Evolutionary conservation across 768 basidiomycete species (phyloP), one percentile per base, ranked within the genome.

Genomic region (Phlebiopsis flavidoalba): DNA sequence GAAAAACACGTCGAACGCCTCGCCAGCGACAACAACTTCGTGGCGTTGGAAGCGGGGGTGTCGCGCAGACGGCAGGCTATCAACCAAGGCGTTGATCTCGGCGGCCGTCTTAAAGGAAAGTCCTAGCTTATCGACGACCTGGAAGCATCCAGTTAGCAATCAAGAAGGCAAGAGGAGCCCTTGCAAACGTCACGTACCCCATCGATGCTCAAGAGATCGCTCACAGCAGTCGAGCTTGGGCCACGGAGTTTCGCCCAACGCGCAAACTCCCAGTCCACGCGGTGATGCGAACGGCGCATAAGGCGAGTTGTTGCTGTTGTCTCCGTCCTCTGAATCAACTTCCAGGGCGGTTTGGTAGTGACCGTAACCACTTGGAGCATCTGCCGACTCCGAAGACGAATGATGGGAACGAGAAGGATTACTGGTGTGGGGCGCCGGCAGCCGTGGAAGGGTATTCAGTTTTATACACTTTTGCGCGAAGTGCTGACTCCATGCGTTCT

Each of bases 231-330:
- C 0, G 77, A 75, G 5, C n/a, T n/a, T 0, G 71, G 62, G 0
- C 75, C 74, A 0, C 67, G 65, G 0, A 75, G n/a, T 60, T 59
- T 78, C 78, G 1, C 75, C 77, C 78, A 78, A 15, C 62, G 57
- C 1, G 72, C 75, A n/a, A 79, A 24, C 63, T 76, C 74, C 76
- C 74, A 79, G 36, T 78, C 75, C 1, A 76, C 40, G 51, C n/a
- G n/a, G n/a, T n/a, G n/a, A n/a, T n/a, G n/a, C n/a, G n/a, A n/a
- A n/a, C n/a, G n/a, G n/a, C n/a, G n/a, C n/a, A n/a, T n/a, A n/a
- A n/a, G n/a, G n/a, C n/a, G n/a, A n/a, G n/a, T n/a, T n/a, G n/a
- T n/a, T n/a, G n/a, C n/a, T n/a, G n/a, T n/a, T n/a, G n/a, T n/a
- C n/a, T n/a, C n/a, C n/a, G n/a, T n/a, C n/a, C n/a, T n/a, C n/a